Evolutionary conservation across 768 basidiomycete species (phyloP).

Genomic region (Termitomyces sp.): DNA sequence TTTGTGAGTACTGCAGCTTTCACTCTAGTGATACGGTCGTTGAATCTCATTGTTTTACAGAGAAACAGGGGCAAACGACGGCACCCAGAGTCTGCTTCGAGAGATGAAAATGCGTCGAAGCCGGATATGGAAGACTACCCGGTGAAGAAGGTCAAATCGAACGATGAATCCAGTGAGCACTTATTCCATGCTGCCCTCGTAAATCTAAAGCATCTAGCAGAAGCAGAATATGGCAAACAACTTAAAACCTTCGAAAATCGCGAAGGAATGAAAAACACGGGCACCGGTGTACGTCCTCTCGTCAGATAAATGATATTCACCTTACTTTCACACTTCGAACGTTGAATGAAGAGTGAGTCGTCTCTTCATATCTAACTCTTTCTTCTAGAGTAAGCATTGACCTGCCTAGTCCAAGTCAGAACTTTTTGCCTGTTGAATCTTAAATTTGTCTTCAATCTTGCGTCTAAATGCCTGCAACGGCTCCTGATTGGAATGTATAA

Average conservation of each 20-base stretch:
- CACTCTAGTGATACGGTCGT: background rate
- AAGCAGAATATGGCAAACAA: slow-evolving; percentile 34
- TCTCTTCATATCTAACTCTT: background rate
- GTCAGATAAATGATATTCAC: slow-evolving; percentile 28
- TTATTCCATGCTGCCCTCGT: background rate
- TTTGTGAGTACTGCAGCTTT: slow-evolving; percentile 12
- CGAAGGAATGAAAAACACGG: slow-evolving; percentile 36
- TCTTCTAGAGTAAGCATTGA: background rate
- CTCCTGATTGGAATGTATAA: slow-evolving; percentile 6
- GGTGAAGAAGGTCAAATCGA: slow-evolving; percentile 33
- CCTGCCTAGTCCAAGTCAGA: background rate
- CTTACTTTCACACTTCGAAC: background rate
- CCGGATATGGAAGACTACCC: slow-evolving; percentile 25
- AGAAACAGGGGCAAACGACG: slow-evolving; percentile 55
- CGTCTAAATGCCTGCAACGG: background rate
- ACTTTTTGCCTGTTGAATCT: background rate
- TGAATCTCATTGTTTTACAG: slow-evolving; percentile 19
- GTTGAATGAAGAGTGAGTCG: slow-evolving; percentile 3
- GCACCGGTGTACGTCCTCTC: slow-evolving; percentile 36
- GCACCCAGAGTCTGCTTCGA: slow-evolving; percentile 29
- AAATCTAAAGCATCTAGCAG: background rate
- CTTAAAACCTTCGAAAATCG: slow-evolving; percentile 30
- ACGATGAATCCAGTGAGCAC: slow-evolving; percentile 27
- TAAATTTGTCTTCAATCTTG: background rate
- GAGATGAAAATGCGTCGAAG: background rate